These are phyloP conservation scores for Balakata baccata DNA, from an alignment of 345 rosid species.

Conservation along the genomic window DNA sequence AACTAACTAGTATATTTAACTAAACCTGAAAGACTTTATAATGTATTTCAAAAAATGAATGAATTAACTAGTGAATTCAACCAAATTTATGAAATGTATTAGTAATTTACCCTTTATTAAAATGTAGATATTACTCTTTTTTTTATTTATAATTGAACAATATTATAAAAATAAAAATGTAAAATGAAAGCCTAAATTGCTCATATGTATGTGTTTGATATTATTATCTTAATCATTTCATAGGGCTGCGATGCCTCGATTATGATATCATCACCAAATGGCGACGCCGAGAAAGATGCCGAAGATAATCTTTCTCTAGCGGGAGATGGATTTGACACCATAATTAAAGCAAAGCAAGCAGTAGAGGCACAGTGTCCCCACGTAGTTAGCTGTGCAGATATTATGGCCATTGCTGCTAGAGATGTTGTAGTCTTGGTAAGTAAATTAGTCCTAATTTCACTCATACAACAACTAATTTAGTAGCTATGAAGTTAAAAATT, in stretches of 20 bases:
- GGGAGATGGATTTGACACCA: conserved; percentile 90
- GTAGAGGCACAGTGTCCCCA: conserved; percentile 68
- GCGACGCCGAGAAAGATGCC: conserved; percentile 86
- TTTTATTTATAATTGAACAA: no score
- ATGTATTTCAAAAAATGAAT: no score
- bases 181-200: no score
- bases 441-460: neutral
- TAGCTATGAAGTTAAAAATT: no score
- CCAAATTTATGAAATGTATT: no score
- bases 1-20: no score
- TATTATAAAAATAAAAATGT: neutral
- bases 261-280: conserved; percentile 56
- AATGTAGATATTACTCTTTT: no score
- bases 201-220: no score
- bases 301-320: conserved; percentile 73
- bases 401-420: conserved; percentile 69
- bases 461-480: no score
- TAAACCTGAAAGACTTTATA: no score
- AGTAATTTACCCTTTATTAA: no score
- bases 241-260: conserved; percentile 91
- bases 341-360: conserved; percentile 62
- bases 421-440: conserved; percentile 80
- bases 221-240: neutral
- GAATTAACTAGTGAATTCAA: no score
- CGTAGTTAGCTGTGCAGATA: conserved; percentile 82